Conservation (phyloP, 2,329 filamentous ascomycete genomes). For the Exophiala phaeomuriformis region DNA sequence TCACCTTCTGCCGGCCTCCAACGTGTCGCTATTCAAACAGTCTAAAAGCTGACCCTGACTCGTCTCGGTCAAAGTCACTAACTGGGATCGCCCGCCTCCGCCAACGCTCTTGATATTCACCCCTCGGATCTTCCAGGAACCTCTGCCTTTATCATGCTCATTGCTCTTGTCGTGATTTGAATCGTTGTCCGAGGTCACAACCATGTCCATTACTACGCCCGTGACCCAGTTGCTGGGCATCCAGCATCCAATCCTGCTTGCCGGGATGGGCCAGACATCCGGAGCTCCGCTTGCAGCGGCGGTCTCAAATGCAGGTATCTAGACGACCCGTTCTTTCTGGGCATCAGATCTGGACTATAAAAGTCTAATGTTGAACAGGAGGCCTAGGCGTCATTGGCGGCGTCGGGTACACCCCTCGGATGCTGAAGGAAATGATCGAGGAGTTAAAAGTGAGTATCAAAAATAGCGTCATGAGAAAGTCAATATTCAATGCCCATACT, state of each 20-base stretch:
- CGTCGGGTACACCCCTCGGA: constrained; percentile 50
- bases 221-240: constrained; percentile 25
- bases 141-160: background rate
- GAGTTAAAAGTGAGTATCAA: constrained; percentile 19
- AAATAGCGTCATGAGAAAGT: background rate
- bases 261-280: constrained; percentile 25
- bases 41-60: no score
- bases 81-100: no score
- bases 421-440: constrained; percentile 62
- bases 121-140: no score
- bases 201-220: constrained; percentile 23
- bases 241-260: constrained; percentile 27
- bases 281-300: constrained; percentile 26
- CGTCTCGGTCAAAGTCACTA: no score
- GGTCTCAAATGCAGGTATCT: constrained; percentile 26
- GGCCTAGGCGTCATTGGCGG: constrained; percentile 28
- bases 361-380: background rate
- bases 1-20: no score
- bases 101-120: no score
- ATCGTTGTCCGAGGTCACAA: constrained; percentile 1
- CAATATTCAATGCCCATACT: background rate
- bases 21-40: no score
- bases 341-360: no score
- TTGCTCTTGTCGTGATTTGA: background rate
- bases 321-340: background rate